Evolutionary conservation across 1,139 yeast genomes (phyloP), one percentile per base, ranked within the genome.

Genomic region (Yamadazyma sp.): DNA sequence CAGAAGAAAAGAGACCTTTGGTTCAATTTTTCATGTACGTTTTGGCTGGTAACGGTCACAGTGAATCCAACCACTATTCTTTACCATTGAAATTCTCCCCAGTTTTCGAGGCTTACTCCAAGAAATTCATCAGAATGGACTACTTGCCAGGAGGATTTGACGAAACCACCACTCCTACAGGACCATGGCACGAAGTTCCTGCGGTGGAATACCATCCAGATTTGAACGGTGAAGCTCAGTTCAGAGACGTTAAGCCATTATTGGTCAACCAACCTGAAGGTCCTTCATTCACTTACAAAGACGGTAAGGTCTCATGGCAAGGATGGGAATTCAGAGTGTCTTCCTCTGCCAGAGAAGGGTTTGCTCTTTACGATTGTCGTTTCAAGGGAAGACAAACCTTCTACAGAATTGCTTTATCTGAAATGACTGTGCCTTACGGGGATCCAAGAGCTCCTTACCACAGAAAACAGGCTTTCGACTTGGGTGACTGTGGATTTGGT

Each of bases 381-480:
- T 87, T 83, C 68, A 87, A 87, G 62, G 95, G 94, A 42, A 81
- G 96, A 66, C 84, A 84, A 43, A 69, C 81, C 33, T 81, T 87
- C 62, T 86, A 87, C 74, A 78, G 95, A 65, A 65, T 87, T 42
- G 77, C 94, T 1, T 71, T 87, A 50, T 80, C 87, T 36, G 96
- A 87, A 66, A 87, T 87, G 96, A 85, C 95, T 28, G 96, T 87
- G 47, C 96, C 96, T 24, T 87, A 87, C 58, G 94, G 91, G 57
- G 95, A 86, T 60, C 94, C 95, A 52, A 78, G 95, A 64, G 86
- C 88, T 44, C 95, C 96, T 47, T 81, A 79, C 68, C 95, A 87
- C 69, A 80, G 95, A 73, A 87, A 87, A 69, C 94, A 86, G 73
- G 96, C 96, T 23, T 87, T 87, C 55, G 96, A 87, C 64, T 75